phyloP scores from a whole-genome alignment of 257 asterid genomes.

The Orobanche coerulescens region DNA sequence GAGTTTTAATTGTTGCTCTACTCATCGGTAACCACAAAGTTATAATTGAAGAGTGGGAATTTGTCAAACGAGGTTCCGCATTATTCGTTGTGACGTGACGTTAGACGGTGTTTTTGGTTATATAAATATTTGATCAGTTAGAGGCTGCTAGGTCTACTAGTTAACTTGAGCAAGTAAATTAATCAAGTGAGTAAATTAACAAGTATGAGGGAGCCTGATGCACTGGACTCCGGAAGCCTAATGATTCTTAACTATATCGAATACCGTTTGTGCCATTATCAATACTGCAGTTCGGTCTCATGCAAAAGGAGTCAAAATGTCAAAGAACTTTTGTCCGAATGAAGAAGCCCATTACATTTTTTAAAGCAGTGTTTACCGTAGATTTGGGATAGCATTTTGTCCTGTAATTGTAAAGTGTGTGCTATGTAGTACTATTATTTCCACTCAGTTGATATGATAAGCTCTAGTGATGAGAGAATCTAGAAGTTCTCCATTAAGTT shows the following conservation, averaged over 20 bases:
- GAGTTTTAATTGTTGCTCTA: too few relatives aligned
- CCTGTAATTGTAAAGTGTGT: too few relatives aligned
- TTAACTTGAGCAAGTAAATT: conserved; percentile 13
- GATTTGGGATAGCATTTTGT: neutral
- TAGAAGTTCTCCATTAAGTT: neutral
- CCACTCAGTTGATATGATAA: neutral
- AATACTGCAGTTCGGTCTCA: neutral
- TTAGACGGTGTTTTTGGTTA: too few relatives aligned
- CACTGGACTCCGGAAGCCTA: neutral
- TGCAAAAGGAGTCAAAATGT: neutral
- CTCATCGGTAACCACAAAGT: too few relatives aligned
- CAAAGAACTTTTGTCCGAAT: neutral
- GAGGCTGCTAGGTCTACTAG: neutral
- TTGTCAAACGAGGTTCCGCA: too few relatives aligned
- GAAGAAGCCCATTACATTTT: neutral
- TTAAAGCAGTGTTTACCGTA: neutral
- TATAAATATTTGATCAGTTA: neutral
- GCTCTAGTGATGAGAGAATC: neutral
- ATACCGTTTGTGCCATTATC: neutral
- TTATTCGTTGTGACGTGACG: too few relatives aligned
- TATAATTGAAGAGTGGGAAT: too few relatives aligned
- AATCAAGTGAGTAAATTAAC: neutral
- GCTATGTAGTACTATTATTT: neutral
- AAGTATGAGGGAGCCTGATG: neutral
- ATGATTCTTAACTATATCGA: neutral